A percentile compares a stretch with the other conserved stretches of the same genome.
These are phyloP conservation scores for Dendrobium catenatum DNA, from an alignment of 106 monocot species.

Conservation along the genomic window DNA sequence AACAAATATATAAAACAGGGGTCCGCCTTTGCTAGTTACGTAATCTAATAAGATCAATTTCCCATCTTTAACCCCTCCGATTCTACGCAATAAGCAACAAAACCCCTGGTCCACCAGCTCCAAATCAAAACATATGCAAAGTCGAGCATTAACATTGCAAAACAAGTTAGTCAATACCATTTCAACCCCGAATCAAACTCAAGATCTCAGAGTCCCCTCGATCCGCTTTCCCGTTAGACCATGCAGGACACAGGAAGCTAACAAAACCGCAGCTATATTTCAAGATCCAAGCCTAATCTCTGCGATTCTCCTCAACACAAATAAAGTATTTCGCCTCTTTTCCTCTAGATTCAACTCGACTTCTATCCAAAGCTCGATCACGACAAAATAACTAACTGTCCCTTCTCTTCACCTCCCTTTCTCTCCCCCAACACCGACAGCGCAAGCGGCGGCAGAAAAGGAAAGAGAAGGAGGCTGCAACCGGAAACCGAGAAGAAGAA, in stretches of 20 bases:
- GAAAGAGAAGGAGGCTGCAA: not conserved
- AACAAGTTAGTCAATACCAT: constrained; percentile 7
- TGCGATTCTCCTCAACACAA: not conserved
- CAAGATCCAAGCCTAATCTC: not conserved
- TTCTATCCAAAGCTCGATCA: not conserved
- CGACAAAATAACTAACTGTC: not conserved
- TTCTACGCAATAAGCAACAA: not conserved
- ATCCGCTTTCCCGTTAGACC: not conserved
- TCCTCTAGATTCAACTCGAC: constrained; percentile 2
- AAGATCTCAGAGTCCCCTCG: not conserved
- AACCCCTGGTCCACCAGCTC: not conserved
- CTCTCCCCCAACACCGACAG: not conserved
- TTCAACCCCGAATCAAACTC: constrained; percentile 6
- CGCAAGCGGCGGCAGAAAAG: not conserved
- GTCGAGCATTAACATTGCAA: not conserved
- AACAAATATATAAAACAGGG: not conserved
- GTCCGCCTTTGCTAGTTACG: not conserved
- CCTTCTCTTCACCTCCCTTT: not conserved
- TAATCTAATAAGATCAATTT: not conserved
- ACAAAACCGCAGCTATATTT: not conserved
- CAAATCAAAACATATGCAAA: not conserved
- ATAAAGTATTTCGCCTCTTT: not conserved
- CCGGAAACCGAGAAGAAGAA: not conserved
- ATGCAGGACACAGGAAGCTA: not conserved
- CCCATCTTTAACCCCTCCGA: not conserved